phyloP scores from a whole-genome alignment of 2,329 filamentous ascomycete species.

The Penicillium frequentans region DNA sequence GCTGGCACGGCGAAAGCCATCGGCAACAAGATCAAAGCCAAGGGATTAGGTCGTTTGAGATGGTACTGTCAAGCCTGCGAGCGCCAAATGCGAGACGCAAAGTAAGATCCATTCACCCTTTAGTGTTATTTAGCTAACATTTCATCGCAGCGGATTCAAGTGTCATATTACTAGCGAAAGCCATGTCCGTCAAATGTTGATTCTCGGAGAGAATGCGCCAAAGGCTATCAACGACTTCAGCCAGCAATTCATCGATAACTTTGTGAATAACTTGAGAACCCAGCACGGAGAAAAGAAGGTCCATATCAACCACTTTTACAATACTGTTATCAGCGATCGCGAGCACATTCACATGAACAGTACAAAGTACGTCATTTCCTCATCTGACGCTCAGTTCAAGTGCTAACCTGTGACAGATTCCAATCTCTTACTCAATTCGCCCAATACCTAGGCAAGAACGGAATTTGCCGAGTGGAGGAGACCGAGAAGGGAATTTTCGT shows the following conservation, averaged over 20 bases:
- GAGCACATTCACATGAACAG: conserved; percentile 38
- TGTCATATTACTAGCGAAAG: conserved; percentile 80
- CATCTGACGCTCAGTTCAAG: too few species aligned
- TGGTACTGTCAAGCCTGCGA: conserved; percentile 82
- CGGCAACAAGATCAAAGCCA: conserved; percentile 82
- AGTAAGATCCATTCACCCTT: conserved; percentile 37
- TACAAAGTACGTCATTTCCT: neutral
- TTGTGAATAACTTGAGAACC: conserved; percentile 74
- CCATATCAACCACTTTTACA: conserved; percentile 89
- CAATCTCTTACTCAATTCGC: conserved; percentile 82
- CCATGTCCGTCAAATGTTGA: conserved; percentile 85
- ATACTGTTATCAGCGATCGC: conserved; percentile 86
- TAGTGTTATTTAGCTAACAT: neutral
- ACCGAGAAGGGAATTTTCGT: conserved; percentile 81
- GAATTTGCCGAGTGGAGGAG: conserved; percentile 87
- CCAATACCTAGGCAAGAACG: conserved; percentile 80
- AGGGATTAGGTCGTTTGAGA: conserved; percentile 69
- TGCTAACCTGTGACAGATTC: neutral
- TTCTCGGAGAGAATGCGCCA: conserved; percentile 78
- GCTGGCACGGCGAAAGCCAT: conserved; percentile 88
- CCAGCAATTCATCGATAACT: conserved; percentile 75
- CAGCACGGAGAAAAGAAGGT: conserved; percentile 89
- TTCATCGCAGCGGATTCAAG: conserved; percentile 63
- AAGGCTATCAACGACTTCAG: conserved; percentile 67
- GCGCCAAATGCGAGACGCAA: conserved; percentile 76